phyloP scores from a whole-genome alignment of 805 yeast species.

The Wickerhamomyces strasburgensis region DNA sequence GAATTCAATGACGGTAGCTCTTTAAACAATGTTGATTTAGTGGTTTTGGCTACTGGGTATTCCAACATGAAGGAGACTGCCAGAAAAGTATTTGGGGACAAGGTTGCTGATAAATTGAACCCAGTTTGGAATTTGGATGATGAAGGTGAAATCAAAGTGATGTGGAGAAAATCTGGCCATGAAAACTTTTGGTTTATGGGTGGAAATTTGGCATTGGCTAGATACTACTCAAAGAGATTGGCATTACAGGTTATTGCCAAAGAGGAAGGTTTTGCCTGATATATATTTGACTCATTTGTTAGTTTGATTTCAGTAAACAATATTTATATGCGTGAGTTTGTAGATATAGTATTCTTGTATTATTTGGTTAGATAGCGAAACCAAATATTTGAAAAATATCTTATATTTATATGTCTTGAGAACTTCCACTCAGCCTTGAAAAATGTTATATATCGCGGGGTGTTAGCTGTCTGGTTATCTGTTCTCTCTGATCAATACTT shows the following conservation, averaged over 20 bases:
- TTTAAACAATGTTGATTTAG: slow-evolving; percentile 31
- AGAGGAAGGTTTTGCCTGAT: slow-evolving; percentile 21
- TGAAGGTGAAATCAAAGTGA: slow-evolving; percentile 38
- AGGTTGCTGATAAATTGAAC: slow-evolving; percentile 31
- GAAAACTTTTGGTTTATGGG: slow-evolving; percentile 38
- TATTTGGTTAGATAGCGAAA: too few relatives aligned
- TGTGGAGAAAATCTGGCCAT: slow-evolving; percentile 37
- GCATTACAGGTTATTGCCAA: slow-evolving; percentile 38
- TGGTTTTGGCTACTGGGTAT: slow-evolving; percentile 43
- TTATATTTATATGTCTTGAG: too few relatives aligned
- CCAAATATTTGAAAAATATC: too few relatives aligned
- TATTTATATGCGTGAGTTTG: too few relatives aligned
- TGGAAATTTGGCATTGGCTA: slow-evolving; percentile 36
- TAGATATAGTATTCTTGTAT: too few relatives aligned
- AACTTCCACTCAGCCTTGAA: too few relatives aligned
- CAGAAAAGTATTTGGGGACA: slow-evolving; percentile 32
- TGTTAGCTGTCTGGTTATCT: too few relatives aligned
- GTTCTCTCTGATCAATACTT: too few relatives aligned
- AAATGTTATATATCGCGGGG: too few relatives aligned
- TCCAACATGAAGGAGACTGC: slow-evolving; percentile 39
- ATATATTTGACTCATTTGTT: background rate
- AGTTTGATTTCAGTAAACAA: too few relatives aligned
- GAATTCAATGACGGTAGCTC: slow-evolving; percentile 35
- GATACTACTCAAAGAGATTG: slow-evolving; percentile 34
- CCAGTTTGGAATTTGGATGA: slow-evolving; percentile 40